Percentiles rank a stretch among this genome's conserved stretches.
phyloP scores from a whole-genome alignment of 2,329 filamentous ascomycete species.

The Penicillium psychrosexuale region DNA sequence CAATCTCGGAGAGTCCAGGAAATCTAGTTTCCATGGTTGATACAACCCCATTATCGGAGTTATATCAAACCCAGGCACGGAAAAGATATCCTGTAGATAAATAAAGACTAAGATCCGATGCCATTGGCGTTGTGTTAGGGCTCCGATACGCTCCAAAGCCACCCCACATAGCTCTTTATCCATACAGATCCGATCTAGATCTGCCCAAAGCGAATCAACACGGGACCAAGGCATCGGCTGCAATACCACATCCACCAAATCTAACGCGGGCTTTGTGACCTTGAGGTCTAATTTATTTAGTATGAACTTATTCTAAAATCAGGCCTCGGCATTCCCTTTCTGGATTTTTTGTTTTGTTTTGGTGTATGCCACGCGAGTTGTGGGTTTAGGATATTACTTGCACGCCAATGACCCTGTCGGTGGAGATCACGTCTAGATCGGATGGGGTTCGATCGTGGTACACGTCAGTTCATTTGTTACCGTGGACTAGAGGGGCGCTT shows the following conservation, averaged over 20 bases:
- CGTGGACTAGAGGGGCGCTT: background rate
- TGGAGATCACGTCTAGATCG: conserved; percentile 13
- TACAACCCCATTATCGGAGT: background rate
- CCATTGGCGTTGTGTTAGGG: background rate
- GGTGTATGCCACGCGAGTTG: conserved; percentile 9
- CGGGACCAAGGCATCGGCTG: conserved; percentile 9
- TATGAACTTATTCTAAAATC: conserved; percentile 6
- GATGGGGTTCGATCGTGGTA: conserved; percentile 2
- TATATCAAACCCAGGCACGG: background rate
- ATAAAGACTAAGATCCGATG: background rate
- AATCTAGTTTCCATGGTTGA: background rate
- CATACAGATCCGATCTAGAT: conserved; percentile 25
- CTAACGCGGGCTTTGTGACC: background rate
- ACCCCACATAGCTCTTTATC: conserved; percentile 14
- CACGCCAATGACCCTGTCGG: background rate
- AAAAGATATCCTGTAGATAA: background rate
- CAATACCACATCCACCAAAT: conserved; percentile 1
- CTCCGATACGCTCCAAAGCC: conserved; percentile 9
- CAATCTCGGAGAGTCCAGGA: no score
- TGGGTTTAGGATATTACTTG: background rate
- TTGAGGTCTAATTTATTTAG: conserved; percentile 11
- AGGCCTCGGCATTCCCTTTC: background rate
- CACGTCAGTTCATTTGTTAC: conserved; percentile 5
- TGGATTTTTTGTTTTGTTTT: background rate
- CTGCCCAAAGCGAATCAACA: background rate